Evolutionary conservation across 2,329 filamentous ascomycete genomes (phyloP), one percentile per base, ranked within the genome.

Genomic region (Penicillium frequentans): DNA sequence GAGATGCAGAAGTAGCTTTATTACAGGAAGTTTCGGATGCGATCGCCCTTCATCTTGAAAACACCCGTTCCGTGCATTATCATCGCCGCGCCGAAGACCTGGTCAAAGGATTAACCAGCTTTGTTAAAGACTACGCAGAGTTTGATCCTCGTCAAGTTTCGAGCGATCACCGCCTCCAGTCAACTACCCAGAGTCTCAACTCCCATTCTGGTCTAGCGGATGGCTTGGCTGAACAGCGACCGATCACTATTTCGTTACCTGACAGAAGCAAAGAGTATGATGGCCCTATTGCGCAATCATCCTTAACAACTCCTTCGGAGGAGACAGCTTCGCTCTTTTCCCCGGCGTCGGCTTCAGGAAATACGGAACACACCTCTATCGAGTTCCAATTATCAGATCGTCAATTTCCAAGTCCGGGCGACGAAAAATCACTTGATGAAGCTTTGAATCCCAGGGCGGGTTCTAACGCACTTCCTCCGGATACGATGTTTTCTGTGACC

Each of bases 11-110:
- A n/a, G 54, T 68, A 10, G 72, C 74, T 11, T 84, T 84, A 56
- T 75, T 88, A 67, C 77, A 80, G 52, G 84, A 85, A 52, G 81
- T 87, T 69, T 76, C 81, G 0, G 74, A 78, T 29, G 82, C 82
- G 1, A 77, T 86, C 5, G 82, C 84, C 67, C 77, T 82, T 19
- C 84, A 88, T 58, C 69, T 89, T 3, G 84, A 87, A 62, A 81
- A 80, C 69, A 80, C 81, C 2, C 74, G 82, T 29, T 77, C 82
- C 27, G 79, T 81, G 3, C 78, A 82, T 21, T 82, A 83, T 52
- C 81, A 84, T 53, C 78, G 80, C 50, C 78, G 84, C 47, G 80
- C 82, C 1, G 83, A 84, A 55, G 77, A 81, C 39, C 84, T 87
- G 67, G 80, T 86, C 2, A 80, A 81, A 44, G 82, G 82, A 0